phyloP scores from a whole-genome alignment of 768 basidiomycete genomes.

The Omphalotus guepiniiformis region DNA sequence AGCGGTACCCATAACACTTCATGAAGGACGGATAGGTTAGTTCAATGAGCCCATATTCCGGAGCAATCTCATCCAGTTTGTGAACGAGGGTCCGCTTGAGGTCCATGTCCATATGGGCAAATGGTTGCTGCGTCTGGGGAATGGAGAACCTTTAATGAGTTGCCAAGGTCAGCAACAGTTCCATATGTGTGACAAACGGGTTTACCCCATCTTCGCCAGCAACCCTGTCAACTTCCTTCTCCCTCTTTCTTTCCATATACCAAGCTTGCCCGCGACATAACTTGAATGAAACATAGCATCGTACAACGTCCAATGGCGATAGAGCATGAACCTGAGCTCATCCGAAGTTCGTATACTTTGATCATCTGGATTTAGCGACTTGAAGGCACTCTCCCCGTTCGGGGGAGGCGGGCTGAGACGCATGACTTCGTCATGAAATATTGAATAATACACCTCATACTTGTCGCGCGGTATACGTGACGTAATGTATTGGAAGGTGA shows the following conservation, averaged over 20 bases:
- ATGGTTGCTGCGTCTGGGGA: conserved; percentile 89
- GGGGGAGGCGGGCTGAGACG: conserved; percentile 73
- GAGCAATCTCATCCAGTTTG: conserved; percentile 85
- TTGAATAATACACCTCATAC: conserved; percentile 77
- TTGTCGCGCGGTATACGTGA: conserved; percentile 81
- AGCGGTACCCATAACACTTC: conserved; percentile 86
- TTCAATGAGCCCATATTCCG: conserved; percentile 93
- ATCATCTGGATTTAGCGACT: conserved; percentile 77
- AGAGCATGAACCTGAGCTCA: conserved; percentile 91
- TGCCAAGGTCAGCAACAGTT: not conserved
- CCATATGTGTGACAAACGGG: not conserved
- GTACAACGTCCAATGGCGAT: conserved; percentile 97
- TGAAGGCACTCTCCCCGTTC: conserved; percentile 36
- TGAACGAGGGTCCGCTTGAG: conserved; percentile 75
- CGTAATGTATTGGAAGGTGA: conserved; percentile 89
- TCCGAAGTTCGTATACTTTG: conserved; percentile 75
- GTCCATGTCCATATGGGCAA: conserved; percentile 94
- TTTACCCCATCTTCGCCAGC: conserved; percentile 96
- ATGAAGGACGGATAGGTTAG: conserved; percentile 92
- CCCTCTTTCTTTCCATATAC: conserved; percentile 95
- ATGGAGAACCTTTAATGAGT: conserved; percentile 77
- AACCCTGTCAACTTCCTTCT: conserved; percentile 85
- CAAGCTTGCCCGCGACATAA: conserved; percentile 91
- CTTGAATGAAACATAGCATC: conserved; percentile 98
- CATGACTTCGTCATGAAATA: conserved; percentile 89